These are phyloP conservation scores for Mallotus repandus DNA, from an alignment of 441 rosid genomes.

Conservation along the genomic window DNA sequence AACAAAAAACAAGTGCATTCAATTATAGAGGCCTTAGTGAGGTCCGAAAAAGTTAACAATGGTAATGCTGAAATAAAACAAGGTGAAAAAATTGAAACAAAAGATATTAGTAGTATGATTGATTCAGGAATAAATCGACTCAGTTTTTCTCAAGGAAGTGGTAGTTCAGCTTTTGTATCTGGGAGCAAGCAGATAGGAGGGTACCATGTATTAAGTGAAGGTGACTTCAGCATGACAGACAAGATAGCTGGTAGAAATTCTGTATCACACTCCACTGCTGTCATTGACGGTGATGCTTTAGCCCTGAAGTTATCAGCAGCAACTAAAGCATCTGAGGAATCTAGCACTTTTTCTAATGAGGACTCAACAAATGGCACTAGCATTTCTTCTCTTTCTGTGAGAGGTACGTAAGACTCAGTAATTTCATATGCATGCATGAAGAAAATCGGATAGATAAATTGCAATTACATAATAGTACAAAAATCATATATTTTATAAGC, in stretches of 20 bases:
- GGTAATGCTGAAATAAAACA: constrained; percentile 29
- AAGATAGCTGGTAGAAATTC: constrained; percentile 20
- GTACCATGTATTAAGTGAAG: constrained; percentile 28
- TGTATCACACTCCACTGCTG: constrained; percentile 23
- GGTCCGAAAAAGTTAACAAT: constrained; percentile 47
- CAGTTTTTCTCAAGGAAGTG: constrained; percentile 33
- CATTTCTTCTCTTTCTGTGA: constrained; percentile 58
- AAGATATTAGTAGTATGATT: constrained; percentile 26
- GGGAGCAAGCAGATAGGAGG: constrained; percentile 35
- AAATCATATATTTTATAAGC: not conserved
- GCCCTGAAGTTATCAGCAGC: constrained; percentile 55
- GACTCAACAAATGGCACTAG: constrained; percentile 44
- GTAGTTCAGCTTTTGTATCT: constrained; percentile 26
- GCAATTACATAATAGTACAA: not conserved
- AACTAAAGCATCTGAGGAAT: constrained; percentile 41
- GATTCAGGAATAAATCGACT: constrained; percentile 34
- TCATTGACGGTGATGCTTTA: constrained; percentile 39
- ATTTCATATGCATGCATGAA: not conserved
- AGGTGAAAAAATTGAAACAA: constrained; percentile 32
- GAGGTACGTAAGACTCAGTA: constrained; percentile 40
- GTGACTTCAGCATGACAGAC: constrained; percentile 36
- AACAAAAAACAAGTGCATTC: constrained; percentile 87
- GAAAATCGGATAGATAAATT: not conserved
- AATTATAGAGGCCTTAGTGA: constrained; percentile 74
- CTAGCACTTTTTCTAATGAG: constrained; percentile 42